These are phyloP conservation scores for Schoenoplectus tabernaemontani DNA, from an alignment of 202 grass and related monocot genomes.

Conservation along the genomic window DNA sequence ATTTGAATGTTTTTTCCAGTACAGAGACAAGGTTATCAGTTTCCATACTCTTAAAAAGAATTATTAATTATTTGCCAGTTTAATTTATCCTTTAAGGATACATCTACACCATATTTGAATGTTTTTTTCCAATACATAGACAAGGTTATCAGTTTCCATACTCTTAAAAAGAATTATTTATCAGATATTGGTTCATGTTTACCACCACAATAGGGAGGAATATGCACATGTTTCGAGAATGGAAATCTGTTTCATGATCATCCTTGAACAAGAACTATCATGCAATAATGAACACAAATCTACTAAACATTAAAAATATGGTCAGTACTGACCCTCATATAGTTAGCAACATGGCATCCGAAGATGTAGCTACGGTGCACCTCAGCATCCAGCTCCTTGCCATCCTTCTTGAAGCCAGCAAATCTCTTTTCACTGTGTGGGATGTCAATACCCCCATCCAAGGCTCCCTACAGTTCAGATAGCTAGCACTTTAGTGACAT, in stretches of 20 bases:
- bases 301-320: background rate
- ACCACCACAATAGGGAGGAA: too few species aligned
- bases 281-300: too few species aligned
- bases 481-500: background rate
- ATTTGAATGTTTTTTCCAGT: background rate
- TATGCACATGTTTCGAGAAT: too few species aligned
- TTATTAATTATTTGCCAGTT: too few species aligned
- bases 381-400: slow-evolving; percentile 48
- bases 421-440: slow-evolving; percentile 72
- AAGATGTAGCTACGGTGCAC: slow-evolving; percentile 64
- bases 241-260: too few species aligned
- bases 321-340: slow-evolving; percentile 46
- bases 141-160: background rate
- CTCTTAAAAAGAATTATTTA: background rate
- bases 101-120: too few species aligned
- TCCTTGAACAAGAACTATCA: too few species aligned
- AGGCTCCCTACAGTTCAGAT: slow-evolving; percentile 39
- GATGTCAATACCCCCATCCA: slow-evolving; percentile 79
- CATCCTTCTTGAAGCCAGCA: slow-evolving; percentile 64
- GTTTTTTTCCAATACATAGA: background rate
- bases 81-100: too few species aligned
- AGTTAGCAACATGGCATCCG: slow-evolving; percentile 57
- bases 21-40: background rate
- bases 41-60: background rate
- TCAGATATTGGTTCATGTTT: background rate